Base-by-base conservation (phyloP, 208 protist species). In the Phytomonas serpens region DNA sequence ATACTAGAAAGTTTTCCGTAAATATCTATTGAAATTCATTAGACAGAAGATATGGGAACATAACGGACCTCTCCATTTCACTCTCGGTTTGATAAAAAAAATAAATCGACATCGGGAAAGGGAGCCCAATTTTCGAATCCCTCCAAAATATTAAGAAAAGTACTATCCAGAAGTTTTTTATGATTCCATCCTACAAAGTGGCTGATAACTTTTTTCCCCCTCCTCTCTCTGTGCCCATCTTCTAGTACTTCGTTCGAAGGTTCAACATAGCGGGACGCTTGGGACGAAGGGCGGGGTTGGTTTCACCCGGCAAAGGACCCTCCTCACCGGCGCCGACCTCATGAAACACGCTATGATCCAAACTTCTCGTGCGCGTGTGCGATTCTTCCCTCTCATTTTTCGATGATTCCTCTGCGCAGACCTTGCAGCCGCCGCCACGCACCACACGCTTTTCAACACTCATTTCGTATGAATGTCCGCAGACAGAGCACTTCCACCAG, bases 391-490 rank as follows among this genome's bases (percentile, higher is more conserved):
- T 66, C 9, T 68, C 68, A 6, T 11, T 4, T 34, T 38, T 73
- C 31, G 30, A 10, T 30, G 37, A 74, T 3, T 66, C 67, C 29
- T 72, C 70, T 6, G 70, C 75, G 70, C 92, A 96, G 23, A 62
- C 33, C 7, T 88, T 85, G 64, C 92, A 97, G 4, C 87, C 85
- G 4, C 79, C 77, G 16, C 90, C 92, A 51, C 90, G 88, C 69
- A 97, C 82, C 29, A 95, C 88, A n/a, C 92, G 90, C 75, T 94
- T 93, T 69, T 97, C 92, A 7, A 93, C 87, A 69, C 88, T 93
- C 88, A 95, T 93, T 57, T 76, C 52, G 73, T 87, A 97, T 16
- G 69, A 64, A 33, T 81, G 63, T 0, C 68, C 73, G 74, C 92
- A 97, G 7, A 14, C 29, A 13, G 42, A 61, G 76, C 92, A 97